Evolutionary conservation across 371 early-diverging fungal genomes (phyloP), one percentile per base, ranked within the genome.

Genomic region (Rhizopus arrhizus): DNA sequence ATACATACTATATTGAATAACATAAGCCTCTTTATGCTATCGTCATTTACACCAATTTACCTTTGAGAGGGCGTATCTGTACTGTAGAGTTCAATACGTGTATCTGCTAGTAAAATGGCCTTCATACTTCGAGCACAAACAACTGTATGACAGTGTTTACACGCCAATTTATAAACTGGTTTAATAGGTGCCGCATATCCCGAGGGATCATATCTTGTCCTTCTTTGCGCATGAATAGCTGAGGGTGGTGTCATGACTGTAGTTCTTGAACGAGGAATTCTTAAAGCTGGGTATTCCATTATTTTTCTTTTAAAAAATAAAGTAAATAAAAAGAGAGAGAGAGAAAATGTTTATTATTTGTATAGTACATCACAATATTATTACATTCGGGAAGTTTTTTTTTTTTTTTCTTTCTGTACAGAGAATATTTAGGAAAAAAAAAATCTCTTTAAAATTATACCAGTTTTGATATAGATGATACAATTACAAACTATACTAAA

Each of bases 101-200:
- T 90, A 71, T 97, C 95, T 0, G 96, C 95, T 9, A 97, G 72
- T 54, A 97, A 71, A 55, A 96, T 88, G 4, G 96, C 96, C 76
- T 91, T 88, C 92, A 92, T 92, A 2, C 92, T 92, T 2, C 93
- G 83, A 49, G 85, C 76, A 64, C 93, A 91, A 28, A 93, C 86
- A 13, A 54, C 56, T 5, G 52, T 69, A n/a, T 62, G 54, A 36
- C 79, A 79, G 56, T 79, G 70, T 48, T 61, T 67, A 47, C 79
- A 79, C 9, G 56, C 56, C 9, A 79, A 49, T 56, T 59, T 62
- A 56, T 79, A 79, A 7, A 79, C 79, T 5, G 70, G 74, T 43
- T 74, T 77, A 5, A 74, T 42, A 11, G 73, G 73, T 22, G 65
- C 52, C 5, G 67, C 58, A 13, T 58, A 47, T 3, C 55, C 56